phyloP scores from a whole-genome alignment of 1,284 basidiomycete species.

The Wolfiporia cocos region DNA sequence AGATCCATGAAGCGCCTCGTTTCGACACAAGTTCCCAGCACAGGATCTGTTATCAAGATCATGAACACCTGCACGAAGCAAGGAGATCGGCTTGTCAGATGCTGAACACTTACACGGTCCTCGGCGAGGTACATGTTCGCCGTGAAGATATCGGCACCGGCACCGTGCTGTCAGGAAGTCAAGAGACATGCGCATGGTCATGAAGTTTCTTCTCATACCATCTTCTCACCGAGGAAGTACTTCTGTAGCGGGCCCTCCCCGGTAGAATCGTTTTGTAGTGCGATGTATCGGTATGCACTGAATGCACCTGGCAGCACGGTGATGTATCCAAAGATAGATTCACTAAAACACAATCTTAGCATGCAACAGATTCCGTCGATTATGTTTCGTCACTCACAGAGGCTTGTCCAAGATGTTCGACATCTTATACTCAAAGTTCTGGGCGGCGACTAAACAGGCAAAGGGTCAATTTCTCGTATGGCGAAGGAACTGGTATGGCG shows the following conservation, averaged over 20 bases:
- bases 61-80: neutral
- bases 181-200: neutral
- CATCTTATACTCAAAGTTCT: slow-evolving; percentile 98
- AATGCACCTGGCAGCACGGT: slow-evolving; percentile 92
- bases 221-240: slow-evolving; percentile 93
- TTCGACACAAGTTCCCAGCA: slow-evolving; percentile 96
- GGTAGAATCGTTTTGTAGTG: slow-evolving; percentile 77
- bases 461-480: slow-evolving; percentile 1
- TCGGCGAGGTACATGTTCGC: slow-evolving; percentile 96
- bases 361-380: neutral
- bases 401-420: slow-evolving; percentile 91
- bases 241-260: slow-evolving; percentile 89
- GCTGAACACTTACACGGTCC: slow-evolving; percentile 53
- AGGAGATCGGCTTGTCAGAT: neutral
- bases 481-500: slow-evolving; percentile 5
- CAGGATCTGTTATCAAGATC: slow-evolving; percentile 49
- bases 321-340: slow-evolving; percentile 88
- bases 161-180: slow-evolving; percentile 51
- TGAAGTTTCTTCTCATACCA: slow-evolving; percentile 38
- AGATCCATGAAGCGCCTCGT: slow-evolving; percentile 77
- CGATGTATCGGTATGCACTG: slow-evolving; percentile 88
- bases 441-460: slow-evolving; percentile 60
- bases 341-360: slow-evolving; percentile 29
- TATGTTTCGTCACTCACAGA: slow-evolving; percentile 32
- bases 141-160: slow-evolving; percentile 85